Evolutionary conservation across 148 eudicot genomes (phyloP), one percentile per base, ranked within the genome.

Genomic region (Nepenthes gracilis): DNA sequence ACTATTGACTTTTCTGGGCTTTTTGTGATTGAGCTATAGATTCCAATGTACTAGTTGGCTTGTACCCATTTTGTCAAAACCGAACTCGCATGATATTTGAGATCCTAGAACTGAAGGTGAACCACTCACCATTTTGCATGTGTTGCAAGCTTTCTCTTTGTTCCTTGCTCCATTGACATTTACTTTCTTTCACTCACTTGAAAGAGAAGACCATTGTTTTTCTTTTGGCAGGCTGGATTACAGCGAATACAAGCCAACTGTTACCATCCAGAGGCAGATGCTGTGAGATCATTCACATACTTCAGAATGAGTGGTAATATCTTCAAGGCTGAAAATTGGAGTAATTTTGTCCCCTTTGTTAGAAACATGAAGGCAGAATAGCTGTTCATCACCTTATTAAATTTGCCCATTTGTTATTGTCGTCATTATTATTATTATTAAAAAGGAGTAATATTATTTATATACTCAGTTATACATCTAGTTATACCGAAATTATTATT

Each of bases 261-360:
- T 72, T 69, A 76, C 55, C 62, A 75, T 67, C 69, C 69, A 49
- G 75, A 72, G 23, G 67, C 71, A 32, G 81, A 77, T 57, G 53
- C 73, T 34, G 57, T 77, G 37, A 77, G 74, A 72, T 82, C 84
- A 53, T 82, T 82, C 62, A 82, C 84, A 15, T 82, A 77, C 60
- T 82, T 79, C 68, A 79, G 87, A 70, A 60, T 82, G 79, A 70
- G 82, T 12, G 75, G 72, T 47, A 79, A 72, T 36, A 64, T 79
- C 35, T 82, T 82, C 68, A 74, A 62, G 61, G 63, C 72, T 58
- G 81, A 80, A 70, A 82, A 82, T 49, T 82, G 83, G 84, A 70
- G 48, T 36, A 82, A 77, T 72, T 82, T 82, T 67, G 81, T 74
- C 36, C 80, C 79, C 13, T 82, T 82, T 67, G 76, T 82, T 65